Base-by-base conservation (phyloP, 1,284 basidiomycete genomes). In the Ceratobasidium sp. region DNA sequence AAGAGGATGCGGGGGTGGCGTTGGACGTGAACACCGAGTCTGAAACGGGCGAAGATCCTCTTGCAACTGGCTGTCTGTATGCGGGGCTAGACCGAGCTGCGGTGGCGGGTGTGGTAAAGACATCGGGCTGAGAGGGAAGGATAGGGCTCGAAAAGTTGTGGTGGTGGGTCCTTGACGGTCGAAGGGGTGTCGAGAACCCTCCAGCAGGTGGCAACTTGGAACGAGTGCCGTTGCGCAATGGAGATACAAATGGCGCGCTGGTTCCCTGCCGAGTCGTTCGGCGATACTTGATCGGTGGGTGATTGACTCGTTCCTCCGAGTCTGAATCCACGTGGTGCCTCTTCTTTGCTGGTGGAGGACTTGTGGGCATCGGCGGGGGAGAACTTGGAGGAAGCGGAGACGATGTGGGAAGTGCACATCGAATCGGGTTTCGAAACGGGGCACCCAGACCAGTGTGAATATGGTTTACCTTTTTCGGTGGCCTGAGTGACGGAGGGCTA, bases 231-330 rank as follows among this genome's bases (percentile, higher is more conserved):
- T 49, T 49, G 5, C 60, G 47, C 13, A 73, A 47, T 1, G 72
- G 72, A n/a, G 72, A 73, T 27, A 69, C 69, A 56, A 73, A 73
- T 15, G 70, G 70, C 10, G 57, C 13, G 15, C 12, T 31, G 27
- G 42, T 27, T 20, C 10, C 10, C 45, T 47, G 45, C 7, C 45
- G 10, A 1, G 20, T 40, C 5, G 47, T 49, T 32, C 60, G 60
- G 20, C 60, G 60, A 22, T 50, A 43, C 52, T 64, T 64, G 1
- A 40, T 15, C 4, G 31, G 29, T n/a, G n/a, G n/a, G n/a, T n/a
- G n/a, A 27, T 13, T 13, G 15, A 47, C 31, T n/a, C 27, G 43
- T 15, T 52, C 60, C 34, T 64, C 60, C 7, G 60, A 13, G 22
- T 45, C 43, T 2, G 45, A 49, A 31, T 50, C 43, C 25, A 45